These are phyloP conservation scores for Aeschynomene evenia DNA, from an alignment of 306 rosid genomes.

Conservation along the genomic window DNA sequence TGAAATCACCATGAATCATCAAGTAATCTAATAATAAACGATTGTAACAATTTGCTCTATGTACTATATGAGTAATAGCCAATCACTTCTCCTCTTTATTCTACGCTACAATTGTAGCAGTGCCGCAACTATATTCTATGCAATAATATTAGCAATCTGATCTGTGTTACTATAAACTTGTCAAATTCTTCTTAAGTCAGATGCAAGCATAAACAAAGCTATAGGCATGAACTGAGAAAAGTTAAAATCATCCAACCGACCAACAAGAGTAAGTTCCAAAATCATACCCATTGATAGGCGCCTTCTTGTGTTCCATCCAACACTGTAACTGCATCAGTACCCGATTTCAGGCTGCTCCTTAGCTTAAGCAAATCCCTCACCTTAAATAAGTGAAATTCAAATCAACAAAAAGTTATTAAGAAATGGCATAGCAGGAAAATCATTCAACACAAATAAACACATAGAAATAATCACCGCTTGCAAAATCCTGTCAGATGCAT, in stretches of 20 bases:
- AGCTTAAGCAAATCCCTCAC: constrained; percentile 78
- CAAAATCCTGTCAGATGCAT: constrained; percentile 77
- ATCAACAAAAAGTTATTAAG: not conserved
- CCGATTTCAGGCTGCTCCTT: constrained; percentile 55
- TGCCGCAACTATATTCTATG: not conserved
- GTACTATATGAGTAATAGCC: not conserved
- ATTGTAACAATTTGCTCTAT: not conserved
- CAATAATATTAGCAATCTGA: not conserved
- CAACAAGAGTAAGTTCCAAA: constrained; percentile 21
- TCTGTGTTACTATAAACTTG: not conserved
- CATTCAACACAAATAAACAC: constrained; percentile 6
- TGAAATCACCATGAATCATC: constrained; percentile 20
- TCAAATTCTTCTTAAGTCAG: constrained; percentile 19
- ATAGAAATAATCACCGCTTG: constrained; percentile 61
- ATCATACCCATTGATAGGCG: constrained; percentile 89
- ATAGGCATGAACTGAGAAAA: not conserved
- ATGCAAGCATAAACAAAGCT: not conserved
- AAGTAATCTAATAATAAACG: not conserved
- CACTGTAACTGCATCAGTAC: constrained; percentile 64
- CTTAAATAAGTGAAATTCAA: constrained; percentile 39
- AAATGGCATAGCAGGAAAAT: not conserved
- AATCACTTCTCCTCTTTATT: constrained; percentile 4
- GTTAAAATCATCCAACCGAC: not conserved
- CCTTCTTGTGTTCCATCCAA: constrained; percentile 98
- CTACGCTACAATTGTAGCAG: not conserved